Base-by-base conservation (phyloP, 202 grass and related monocot species). In the Setaria italica region DNA sequence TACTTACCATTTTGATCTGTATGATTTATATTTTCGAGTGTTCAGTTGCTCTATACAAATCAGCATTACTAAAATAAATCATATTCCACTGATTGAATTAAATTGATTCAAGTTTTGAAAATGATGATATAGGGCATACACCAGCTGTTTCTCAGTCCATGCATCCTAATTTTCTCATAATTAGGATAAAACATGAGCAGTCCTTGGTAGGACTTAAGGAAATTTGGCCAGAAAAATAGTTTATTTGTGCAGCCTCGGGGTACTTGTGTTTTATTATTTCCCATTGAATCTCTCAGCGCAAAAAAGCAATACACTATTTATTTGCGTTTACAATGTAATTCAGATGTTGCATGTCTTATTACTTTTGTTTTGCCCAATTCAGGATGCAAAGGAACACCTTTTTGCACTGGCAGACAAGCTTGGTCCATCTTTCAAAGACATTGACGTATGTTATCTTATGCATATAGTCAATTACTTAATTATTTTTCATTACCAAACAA, bases 371-470 rank as follows among this genome's bases (percentile, higher is more conserved):
- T 87, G 8, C 34, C 77, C 84, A 82, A 81, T 63, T 85, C 83
- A 99, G 93, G 96, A 99, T 92, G 96, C 96, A 62, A 99, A 99
- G 87, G 93, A 99, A 41, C 93, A 99, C 78, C 96, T 99, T 81
- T 91, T 92, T 96, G 96, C 96, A 53, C 87, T 99, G 77, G 96
- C 84, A 73, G 91, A 96, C 85, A 92, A 99, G 88, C 89, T 99
- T 86, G 96, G 93, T 48, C 45, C 96, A 79, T 99, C 96, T 67
- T 72, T 99, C 70, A 89, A 89, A 46, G 96, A 94, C 79, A 95
- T 99, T 88, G 93, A 95, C 67, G 96, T 99, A 92, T 74, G 89
- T 50, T 87, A 72, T 75, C 55, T 76, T 83, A 67, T 70, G n/a
- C 73, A 76, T 53, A 76, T 49, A 74, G 50, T 41, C 85, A 74